Conservation (phyloP, 2,329 filamentous ascomycete genomes). For the Paecilomyces sp. region DNA sequence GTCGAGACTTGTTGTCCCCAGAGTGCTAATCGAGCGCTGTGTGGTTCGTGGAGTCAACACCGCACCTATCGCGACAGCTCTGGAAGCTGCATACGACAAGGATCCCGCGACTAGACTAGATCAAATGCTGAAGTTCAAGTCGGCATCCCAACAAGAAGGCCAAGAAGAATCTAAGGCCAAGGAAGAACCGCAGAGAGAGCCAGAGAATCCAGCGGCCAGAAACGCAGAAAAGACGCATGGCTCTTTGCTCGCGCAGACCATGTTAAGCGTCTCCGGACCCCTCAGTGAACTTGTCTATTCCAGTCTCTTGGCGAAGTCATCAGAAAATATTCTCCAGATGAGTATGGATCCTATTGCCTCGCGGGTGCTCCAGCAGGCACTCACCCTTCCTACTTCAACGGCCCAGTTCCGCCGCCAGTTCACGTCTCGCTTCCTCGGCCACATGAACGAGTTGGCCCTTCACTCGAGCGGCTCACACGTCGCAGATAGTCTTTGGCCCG, state of each 20-base stretch:
- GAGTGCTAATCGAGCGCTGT: constrained; percentile 76
- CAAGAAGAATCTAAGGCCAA: constrained; percentile 43
- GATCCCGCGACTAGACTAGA: constrained; percentile 45
- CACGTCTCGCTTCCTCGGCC: constrained; percentile 55
- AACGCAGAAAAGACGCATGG: constrained; percentile 61
- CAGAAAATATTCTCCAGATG: constrained; percentile 54
- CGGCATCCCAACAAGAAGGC: constrained; percentile 41
- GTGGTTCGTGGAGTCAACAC: constrained; percentile 57
- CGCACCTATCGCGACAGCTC: constrained; percentile 46
- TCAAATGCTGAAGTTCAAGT: constrained; percentile 53
- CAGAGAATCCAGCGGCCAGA: constrained; percentile 33
- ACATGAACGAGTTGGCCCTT: constrained; percentile 53
- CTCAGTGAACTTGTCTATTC: constrained; percentile 66
- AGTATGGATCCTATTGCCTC: constrained; percentile 55
- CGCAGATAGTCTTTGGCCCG: constrained; percentile 59
- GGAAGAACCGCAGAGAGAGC: constrained; percentile 17
- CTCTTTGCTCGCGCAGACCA: constrained; percentile 70
- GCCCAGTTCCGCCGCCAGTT: constrained; percentile 55
- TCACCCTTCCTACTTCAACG: constrained; percentile 48
- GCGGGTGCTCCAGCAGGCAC: constrained; percentile 57
- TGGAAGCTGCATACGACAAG: constrained; percentile 53
- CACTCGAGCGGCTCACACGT: constrained; percentile 60
- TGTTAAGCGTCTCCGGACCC: constrained; percentile 66
- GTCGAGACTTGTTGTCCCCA: constrained; percentile 70
- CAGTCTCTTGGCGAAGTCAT: constrained; percentile 55